Evolutionary conservation across 2,329 filamentous ascomycete genomes (phyloP).

Genomic region (Didymella arachidicola): DNA sequence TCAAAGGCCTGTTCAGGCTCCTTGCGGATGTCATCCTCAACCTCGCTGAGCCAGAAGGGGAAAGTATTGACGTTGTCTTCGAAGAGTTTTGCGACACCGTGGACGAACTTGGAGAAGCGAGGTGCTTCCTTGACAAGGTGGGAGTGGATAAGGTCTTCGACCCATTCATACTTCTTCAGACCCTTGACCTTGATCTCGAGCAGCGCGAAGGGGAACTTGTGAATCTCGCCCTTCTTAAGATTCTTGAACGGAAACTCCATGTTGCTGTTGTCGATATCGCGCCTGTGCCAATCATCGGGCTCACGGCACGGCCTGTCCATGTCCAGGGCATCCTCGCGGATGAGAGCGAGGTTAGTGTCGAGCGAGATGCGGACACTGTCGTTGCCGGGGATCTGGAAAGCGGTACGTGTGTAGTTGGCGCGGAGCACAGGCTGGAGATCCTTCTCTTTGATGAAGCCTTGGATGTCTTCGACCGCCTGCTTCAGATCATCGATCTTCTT

Average conservation of each 20-base stretch:
- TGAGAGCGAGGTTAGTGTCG: constrained; percentile 90
- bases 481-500: constrained; percentile 74
- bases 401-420: constrained; percentile 92
- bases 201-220: constrained; percentile 86
- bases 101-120: constrained; percentile 95
- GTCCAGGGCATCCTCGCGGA: constrained; percentile 78
- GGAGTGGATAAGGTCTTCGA: constrained; percentile 89
- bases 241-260: constrained; percentile 88
- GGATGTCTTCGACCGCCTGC: constrained; percentile 76
- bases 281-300: constrained; percentile 86
- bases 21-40: constrained; percentile 92
- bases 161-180: constrained; percentile 80
- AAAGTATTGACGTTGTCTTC: constrained; percentile 94
- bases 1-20: constrained; percentile 91
- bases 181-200: constrained; percentile 86
- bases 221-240: constrained; percentile 90
- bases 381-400: constrained; percentile 95
- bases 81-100: constrained; percentile 89
- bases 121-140: constrained; percentile 90
- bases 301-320: constrained; percentile 85
- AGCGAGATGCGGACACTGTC: constrained; percentile 90
- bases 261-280: constrained; percentile 82
- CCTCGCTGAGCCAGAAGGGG: constrained; percentile 92
- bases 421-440: constrained; percentile 84
- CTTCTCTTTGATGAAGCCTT: constrained; percentile 78